Evolutionary conservation across 352 stramenopile genomes (phyloP), one percentile per base, ranked within the genome.

Genomic region (Phytophthora constricta): DNA sequence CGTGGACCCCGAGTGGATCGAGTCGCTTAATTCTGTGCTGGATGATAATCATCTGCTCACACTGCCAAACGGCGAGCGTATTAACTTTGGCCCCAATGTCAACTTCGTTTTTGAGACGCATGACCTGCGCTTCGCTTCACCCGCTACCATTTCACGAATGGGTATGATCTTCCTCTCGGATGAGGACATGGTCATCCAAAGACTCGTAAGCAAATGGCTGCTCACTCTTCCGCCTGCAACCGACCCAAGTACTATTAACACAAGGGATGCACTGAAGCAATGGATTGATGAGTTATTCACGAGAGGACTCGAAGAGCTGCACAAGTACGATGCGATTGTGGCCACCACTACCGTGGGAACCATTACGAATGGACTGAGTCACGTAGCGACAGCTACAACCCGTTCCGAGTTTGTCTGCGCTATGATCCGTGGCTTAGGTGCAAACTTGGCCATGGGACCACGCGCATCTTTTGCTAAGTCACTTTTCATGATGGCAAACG

Each of bases 41-140:
- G 96, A 99, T 45, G 97, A 99, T 69, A 99, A 99, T 68, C 90
- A 98, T 54, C 58, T 99, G 25, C 82, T 99, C 9, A 99, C 96
- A 10, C 68, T 99, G 42, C 96, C 96, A 2, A 99, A 98, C 52
- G 96, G 96, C 34, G 96, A 99, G 58, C 89, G 96, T 20, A 99
- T 99, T 62, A 96, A 87, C 72, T 98, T 99, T 61, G 92, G 92
- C 0, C 68, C 80, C 0, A 99, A 99, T 69, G 90, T 99, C 28
- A 99, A 99, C 64, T 98, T 99, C 58, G 69, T 98, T 1, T 99
- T 99, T 53, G 97, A 99, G 72, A 98, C 95, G 16, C 91, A 98
- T 57, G 93, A 99, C 63, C 68, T 99, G 7, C 76, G 79, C 0
- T 98, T 98, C 52, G 96, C 96, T 9, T 98, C 94, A 3, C 96